These are phyloP conservation scores for Dicorynia guianensis DNA, from an alignment of 306 rosid genomes.

Conservation along the genomic window DNA sequence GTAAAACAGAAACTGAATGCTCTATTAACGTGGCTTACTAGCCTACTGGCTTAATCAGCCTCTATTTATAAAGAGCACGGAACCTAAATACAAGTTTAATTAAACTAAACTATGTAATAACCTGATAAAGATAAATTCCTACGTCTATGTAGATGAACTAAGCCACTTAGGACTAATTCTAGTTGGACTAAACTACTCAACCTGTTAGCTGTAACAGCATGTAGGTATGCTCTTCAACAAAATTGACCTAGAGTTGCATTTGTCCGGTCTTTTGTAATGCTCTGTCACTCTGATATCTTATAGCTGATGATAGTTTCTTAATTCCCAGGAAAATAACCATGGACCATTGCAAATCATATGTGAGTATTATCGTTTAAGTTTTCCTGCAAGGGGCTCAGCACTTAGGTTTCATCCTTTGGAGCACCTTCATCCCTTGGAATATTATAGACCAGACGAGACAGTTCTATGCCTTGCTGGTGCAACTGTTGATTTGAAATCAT, in stretches of 20 bases:
- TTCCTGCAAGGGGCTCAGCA: constrained; percentile 72
- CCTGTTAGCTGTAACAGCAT: too few relatives aligned
- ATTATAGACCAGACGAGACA: constrained; percentile 58
- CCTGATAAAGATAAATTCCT: too few relatives aligned
- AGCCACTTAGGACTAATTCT: too few relatives aligned
- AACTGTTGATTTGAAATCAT: constrained; percentile 62
- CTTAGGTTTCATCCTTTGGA: constrained; percentile 77
- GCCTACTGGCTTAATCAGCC: too few relatives aligned
- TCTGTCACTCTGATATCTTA: constrained; percentile 27
- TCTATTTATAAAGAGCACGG: too few relatives aligned
- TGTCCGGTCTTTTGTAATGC: constrained; percentile 25
- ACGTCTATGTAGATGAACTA: too few relatives aligned
- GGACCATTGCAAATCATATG: constrained; percentile 86
- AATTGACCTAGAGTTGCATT: not conserved
- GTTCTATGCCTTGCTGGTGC: constrained; percentile 62
- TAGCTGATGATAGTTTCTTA: constrained; percentile 30
- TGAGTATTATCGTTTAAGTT: constrained; percentile 65
- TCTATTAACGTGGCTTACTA: too few relatives aligned
- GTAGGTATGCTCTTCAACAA: too few relatives aligned
- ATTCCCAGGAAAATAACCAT: constrained; percentile 69
- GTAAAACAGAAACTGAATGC: too few relatives aligned
- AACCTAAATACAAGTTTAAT: too few relatives aligned
- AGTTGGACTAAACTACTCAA: too few relatives aligned
- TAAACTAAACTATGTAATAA: too few relatives aligned
- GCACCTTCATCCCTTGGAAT: constrained; percentile 57